These are phyloP conservation scores for Arthrocladium fulminans DNA, from an alignment of 2,329 filamentous ascomycete genomes.

Conservation along the genomic window DNA sequence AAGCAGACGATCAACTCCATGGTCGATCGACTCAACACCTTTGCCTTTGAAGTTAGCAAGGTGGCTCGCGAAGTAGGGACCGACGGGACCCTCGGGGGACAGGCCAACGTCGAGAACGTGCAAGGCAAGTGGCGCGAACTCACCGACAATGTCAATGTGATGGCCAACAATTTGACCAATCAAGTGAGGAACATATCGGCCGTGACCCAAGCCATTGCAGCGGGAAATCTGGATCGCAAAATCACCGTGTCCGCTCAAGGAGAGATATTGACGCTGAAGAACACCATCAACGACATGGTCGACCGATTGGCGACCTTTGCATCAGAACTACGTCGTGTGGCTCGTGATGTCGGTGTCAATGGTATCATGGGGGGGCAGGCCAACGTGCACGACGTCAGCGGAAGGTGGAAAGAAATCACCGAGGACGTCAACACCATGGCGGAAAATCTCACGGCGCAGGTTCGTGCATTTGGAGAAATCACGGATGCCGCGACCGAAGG, in stretches of 20 bases:
- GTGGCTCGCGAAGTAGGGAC: slow-evolving; percentile 57
- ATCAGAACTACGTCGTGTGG: slow-evolving; percentile 88
- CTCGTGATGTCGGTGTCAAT: slow-evolving; percentile 92
- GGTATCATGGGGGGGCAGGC: slow-evolving; percentile 98
- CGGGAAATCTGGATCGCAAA: slow-evolving; percentile 91
- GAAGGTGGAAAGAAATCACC: slow-evolving; percentile 96
- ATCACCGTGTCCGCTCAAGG: slow-evolving; percentile 92
- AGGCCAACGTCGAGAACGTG: slow-evolving; percentile 56
- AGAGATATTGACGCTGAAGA: slow-evolving; percentile 86
- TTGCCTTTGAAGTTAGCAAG: slow-evolving; percentile 58
- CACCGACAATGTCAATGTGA: slow-evolving; percentile 59
- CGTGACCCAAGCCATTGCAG: slow-evolving; percentile 88
- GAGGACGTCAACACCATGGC: slow-evolving; percentile 94
- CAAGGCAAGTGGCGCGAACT: slow-evolving; percentile 60
- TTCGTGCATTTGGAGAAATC: slow-evolving; percentile 94
- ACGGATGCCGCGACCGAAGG: slow-evolving; percentile 96
- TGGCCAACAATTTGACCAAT: slow-evolving; percentile 54
- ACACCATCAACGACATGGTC: slow-evolving; percentile 99
- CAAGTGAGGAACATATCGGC: slow-evolving; percentile 85
- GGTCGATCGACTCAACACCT: slow-evolving; percentile 56
- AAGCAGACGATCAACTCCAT: slow-evolving; percentile 78
- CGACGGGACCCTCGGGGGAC: slow-evolving; percentile 55
- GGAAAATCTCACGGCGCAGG: slow-evolving; percentile 81
- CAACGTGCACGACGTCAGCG: slow-evolving; percentile 83
- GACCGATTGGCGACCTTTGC: slow-evolving; percentile 91